These are phyloP conservation scores for Melocanna baccifera DNA, from an alignment of 176 grass and related monocot genomes.

Conservation along the genomic window DNA sequence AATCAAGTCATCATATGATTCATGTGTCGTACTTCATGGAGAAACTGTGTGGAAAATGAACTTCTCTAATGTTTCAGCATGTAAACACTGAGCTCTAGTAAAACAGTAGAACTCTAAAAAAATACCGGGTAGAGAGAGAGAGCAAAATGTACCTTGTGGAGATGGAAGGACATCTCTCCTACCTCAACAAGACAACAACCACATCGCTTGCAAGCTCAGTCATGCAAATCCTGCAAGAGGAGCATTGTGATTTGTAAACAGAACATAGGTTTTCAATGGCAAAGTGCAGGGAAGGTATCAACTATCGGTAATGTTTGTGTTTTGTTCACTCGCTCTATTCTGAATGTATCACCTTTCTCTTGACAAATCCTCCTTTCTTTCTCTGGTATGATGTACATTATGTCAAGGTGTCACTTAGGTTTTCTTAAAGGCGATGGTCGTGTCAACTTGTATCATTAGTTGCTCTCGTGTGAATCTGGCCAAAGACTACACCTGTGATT, in stretches of 20 bases:
- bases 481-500: background rate
- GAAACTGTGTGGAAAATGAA: background rate
- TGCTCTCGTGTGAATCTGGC: background rate
- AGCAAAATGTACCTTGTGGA: conserved; percentile 65
- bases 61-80: background rate
- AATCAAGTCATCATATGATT: background rate
- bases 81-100: background rate
- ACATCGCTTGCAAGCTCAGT: conserved; percentile 64
- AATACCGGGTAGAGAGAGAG: background rate
- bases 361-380: background rate
- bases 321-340: background rate
- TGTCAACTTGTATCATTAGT: background rate
- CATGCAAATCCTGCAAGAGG: conserved; percentile 53
- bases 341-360: background rate
- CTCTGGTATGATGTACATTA: background rate
- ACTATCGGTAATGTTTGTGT: background rate
- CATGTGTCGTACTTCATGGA: background rate
- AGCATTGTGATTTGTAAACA: background rate
- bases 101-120: background rate
- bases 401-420: background rate
- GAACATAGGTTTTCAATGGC: background rate
- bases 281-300: background rate
- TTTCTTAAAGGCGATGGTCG: background rate
- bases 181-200: conserved; percentile 56
- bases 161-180: conserved; percentile 54